phyloP scores from a whole-genome alignment of 768 basidiomycete species.

The Auricularia auricula-judae region DNA sequence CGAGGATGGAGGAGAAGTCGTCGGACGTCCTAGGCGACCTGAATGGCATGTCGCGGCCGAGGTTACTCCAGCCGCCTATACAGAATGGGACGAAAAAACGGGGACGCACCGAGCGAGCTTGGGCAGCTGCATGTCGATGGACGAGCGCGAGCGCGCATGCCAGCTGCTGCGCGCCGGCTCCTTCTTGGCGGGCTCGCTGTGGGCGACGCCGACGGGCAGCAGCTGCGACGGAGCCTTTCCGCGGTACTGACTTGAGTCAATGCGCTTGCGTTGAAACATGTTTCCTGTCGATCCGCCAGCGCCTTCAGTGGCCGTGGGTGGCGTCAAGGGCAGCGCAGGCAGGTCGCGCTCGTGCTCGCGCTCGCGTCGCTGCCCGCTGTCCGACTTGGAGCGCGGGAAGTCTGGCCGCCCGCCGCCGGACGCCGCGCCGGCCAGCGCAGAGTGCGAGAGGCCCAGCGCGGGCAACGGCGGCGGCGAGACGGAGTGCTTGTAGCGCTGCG shows the following conservation, averaged over 20 bases:
- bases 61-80: background rate
- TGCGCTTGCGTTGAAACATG: background rate
- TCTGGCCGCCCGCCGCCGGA: background rate
- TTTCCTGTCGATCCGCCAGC: background rate
- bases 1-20: slow-evolving; percentile 1
- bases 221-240: background rate
- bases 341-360: background rate
- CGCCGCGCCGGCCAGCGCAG: background rate
- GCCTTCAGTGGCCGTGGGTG: background rate
- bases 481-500: background rate
- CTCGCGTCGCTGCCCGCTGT: background rate
- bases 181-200: background rate
- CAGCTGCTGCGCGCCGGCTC: background rate
- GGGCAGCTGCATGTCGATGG: slow-evolving; percentile 1
- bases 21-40: background rate
- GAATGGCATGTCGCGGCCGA: background rate
- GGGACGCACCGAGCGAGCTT: background rate
- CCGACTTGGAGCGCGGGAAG: background rate
- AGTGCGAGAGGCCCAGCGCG: background rate
- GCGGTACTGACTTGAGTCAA: background rate
- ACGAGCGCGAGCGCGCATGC: background rate
- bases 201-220: background rate
- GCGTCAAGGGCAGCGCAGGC: background rate
- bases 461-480: background rate
- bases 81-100: background rate